These are phyloP conservation scores for Sophora flavescens DNA, from an alignment of 306 rosid species.

Conservation along the genomic window DNA sequence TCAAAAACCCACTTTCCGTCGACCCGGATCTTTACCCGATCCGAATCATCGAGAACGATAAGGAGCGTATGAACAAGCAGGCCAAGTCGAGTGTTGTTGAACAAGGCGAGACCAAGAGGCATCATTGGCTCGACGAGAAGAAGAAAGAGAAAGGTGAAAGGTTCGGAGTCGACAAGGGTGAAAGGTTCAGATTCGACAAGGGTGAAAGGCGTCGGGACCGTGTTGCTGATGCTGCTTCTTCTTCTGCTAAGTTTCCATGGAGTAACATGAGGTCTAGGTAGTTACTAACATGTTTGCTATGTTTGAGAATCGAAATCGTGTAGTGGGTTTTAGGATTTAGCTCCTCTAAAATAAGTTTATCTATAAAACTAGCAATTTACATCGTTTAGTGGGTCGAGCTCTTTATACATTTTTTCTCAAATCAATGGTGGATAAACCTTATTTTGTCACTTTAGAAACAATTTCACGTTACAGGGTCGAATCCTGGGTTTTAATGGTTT, in stretches of 20 bases:
- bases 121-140: constrained; percentile 81
- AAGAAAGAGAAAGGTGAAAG: constrained; percentile 26
- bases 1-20: constrained; percentile 69
- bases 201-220: background rate
- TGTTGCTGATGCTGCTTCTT: constrained; percentile 31
- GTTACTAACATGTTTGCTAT: background rate
- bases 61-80: constrained; percentile 59
- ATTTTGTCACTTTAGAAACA: too few species aligned
- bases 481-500: background rate
- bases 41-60: constrained; percentile 63
- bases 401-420: too few species aligned
- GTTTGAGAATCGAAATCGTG: background rate
- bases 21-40: constrained; percentile 70
- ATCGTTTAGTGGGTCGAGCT: too few species aligned
- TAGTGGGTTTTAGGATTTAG: background rate
- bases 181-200: constrained; percentile 1
- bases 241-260: constrained; percentile 80
- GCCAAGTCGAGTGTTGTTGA: constrained; percentile 60
- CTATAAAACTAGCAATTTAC: too few species aligned
- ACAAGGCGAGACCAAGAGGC: constrained; percentile 60
- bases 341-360: too few species aligned
- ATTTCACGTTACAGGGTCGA: too few species aligned
- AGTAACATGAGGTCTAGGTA: constrained; percentile 74
- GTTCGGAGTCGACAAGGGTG: background rate
- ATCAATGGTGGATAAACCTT: too few species aligned